Base-by-base conservation (phyloP, 1,284 basidiomycete species). In the Melampsora larici-populina region DNA sequence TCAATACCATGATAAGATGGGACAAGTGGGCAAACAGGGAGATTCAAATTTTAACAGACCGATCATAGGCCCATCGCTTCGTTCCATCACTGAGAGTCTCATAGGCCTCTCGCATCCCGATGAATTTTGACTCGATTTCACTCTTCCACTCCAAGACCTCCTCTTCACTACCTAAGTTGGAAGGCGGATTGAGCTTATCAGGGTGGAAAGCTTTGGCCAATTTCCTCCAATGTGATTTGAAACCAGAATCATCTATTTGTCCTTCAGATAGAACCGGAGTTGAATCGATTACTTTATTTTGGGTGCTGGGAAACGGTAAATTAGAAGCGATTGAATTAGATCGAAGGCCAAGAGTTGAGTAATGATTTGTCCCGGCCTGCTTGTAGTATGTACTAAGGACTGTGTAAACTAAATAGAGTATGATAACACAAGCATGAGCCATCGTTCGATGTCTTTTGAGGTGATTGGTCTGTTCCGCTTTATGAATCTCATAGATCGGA, bases 11-110 rank as follows among this genome's bases (percentile, higher is more conserved):
- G 18, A 33, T 3, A 46, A 58, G n/a, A 46, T 8, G 3, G 33
- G 24, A 1, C 6, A 55, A 29, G 31, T 31, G 58, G 17, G n/a
- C 24, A 24, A 72, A 31, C 51, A 31, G 21, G 1, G 51, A 33
- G 29, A 66, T 5, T 15, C 21, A 29, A 31, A 1, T 48, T 15
- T 46, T n/a, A 26, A 51, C 72, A 24, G n/a, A 66, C 72, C 72
- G 15, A 74, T 74, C 72, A 55, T 74, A 74, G 21, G 72, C 72
- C 72, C 72, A 74, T 33, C 29, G 63, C 63, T 66, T 74, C 24
- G 63, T 66, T 33, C 26, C 31, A 36, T 74, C 72, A 74, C 63
- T 74, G n/a, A 74, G 51, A 24, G 63, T 66, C 48, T 74, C 72
- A 51, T 74, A 74, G 9, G 72, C 72, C 31, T 49, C 63, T 66